phyloP scores from a whole-genome alignment of 805 yeast species.

The Myxozyma lipomycoides region DNA sequence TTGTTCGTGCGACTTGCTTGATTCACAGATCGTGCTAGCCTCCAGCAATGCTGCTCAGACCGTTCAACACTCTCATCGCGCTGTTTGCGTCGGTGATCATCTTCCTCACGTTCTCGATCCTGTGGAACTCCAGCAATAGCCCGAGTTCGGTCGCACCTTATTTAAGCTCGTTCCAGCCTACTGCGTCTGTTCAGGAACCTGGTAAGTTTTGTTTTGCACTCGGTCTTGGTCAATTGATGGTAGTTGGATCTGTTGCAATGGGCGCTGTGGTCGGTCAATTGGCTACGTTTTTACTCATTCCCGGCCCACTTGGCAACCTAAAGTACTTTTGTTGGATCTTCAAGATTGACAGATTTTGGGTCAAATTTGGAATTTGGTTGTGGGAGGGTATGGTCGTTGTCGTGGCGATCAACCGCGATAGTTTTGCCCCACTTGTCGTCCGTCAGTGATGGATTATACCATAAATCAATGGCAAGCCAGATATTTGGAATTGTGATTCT shows the following conservation, averaged over 20 bases:
- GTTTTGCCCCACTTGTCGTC: no score
- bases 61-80: slow-evolving; percentile 22
- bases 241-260: slow-evolving; percentile 1
- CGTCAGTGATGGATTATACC: no score
- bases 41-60: slow-evolving; percentile 18
- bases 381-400: no score
- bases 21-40: not conserved
- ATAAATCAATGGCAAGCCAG: no score
- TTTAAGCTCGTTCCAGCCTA: not conserved
- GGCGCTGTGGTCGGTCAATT: no score
- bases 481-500: no score
- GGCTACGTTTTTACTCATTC: no score
- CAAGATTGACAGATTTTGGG: no score
- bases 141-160: slow-evolving; percentile 15
- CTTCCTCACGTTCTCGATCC: slow-evolving; percentile 22
- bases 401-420: no score
- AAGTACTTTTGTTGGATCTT: no score
- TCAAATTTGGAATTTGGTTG: no score
- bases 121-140: slow-evolving; percentile 12
- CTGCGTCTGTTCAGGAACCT: not conserved
- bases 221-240: not conserved
- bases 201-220: not conserved
- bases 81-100: slow-evolving; percentile 20
- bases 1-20: not conserved
- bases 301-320: no score